phyloP scores from a whole-genome alignment of 345 rosid genomes.

The Adansonia digitata region DNA sequence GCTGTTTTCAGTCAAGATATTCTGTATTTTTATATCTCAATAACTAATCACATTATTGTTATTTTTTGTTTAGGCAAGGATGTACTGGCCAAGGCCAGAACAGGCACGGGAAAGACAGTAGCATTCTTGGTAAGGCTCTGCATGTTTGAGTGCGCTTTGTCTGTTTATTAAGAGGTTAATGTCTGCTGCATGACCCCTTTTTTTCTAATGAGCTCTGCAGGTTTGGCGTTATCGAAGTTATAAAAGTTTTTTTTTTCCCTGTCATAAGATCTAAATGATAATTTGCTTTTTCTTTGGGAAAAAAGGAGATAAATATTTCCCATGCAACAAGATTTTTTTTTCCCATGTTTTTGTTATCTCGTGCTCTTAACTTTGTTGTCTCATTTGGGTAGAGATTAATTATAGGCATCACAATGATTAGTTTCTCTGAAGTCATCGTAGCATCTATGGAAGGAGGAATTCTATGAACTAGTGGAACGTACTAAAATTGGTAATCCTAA shows the following conservation, averaged over 20 bases:
- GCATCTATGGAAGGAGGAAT: not conserved
- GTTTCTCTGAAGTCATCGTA: not conserved
- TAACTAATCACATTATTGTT: not conserved
- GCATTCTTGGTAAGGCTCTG: constrained; percentile 82
- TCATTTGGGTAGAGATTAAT: not conserved
- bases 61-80: constrained; percentile 61
- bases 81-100: constrained; percentile 95
- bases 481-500: not conserved
- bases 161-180: not conserved
- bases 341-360: not conserved
- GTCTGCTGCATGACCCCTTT: not conserved
- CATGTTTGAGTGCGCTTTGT: constrained; percentile 3
- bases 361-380: not conserved
- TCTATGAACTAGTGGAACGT: constrained; percentile 1
- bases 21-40: not conserved
- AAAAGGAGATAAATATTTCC: not conserved
- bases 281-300: not conserved
- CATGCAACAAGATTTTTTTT: not conserved
- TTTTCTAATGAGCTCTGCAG: constrained; percentile 1
- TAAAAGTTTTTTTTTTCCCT: not conserved
- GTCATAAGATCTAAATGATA: not conserved
- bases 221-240: not conserved
- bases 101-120: constrained; percentile 94
- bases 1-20: not conserved
- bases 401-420: not conserved